Evolutionary conservation across 257 asterid species (phyloP).

Genomic region (Nicotiana otophora): DNA sequence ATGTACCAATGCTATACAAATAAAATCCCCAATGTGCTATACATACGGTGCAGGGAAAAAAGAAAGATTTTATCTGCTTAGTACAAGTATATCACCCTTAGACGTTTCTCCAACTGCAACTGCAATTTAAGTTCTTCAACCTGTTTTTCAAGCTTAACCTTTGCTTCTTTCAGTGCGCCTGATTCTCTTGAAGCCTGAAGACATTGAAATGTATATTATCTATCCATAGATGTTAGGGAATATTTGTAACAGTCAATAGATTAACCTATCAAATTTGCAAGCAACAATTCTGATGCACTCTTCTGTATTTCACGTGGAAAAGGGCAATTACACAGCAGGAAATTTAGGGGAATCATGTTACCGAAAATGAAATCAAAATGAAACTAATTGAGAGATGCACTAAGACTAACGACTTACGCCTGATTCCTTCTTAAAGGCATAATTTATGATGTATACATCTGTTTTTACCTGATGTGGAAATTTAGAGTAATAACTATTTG

Average conservation of each 20-base stretch:
- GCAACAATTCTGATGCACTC: not conserved
- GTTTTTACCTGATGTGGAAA: not conserved
- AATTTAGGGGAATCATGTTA: not conserved
- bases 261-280: not conserved
- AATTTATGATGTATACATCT: not conserved
- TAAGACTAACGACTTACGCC: not conserved
- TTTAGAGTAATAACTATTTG: not conserved
- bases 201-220: conserved; percentile 13
- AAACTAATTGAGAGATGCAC: not conserved
- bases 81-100: conserved; percentile 60
- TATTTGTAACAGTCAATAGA: not conserved
- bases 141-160: conserved; percentile 96
- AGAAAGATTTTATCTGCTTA: not conserved
- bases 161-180: conserved; percentile 97
- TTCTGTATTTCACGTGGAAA: not conserved
- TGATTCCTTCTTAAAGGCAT: not conserved
- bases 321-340: not conserved
- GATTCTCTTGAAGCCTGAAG: conserved; percentile 92
- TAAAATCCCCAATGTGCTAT: not conserved
- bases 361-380: not conserved
- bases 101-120: conserved; percentile 89
- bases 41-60: not conserved
- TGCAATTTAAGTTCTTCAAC: conserved; percentile 96
- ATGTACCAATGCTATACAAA: not conserved
- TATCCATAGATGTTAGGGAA: not conserved